Evolutionary conservation across 2,329 filamentous ascomycete species (phyloP), one percentile per base, ranked within the genome.

Genomic region (Epicoccum sorghinum): DNA sequence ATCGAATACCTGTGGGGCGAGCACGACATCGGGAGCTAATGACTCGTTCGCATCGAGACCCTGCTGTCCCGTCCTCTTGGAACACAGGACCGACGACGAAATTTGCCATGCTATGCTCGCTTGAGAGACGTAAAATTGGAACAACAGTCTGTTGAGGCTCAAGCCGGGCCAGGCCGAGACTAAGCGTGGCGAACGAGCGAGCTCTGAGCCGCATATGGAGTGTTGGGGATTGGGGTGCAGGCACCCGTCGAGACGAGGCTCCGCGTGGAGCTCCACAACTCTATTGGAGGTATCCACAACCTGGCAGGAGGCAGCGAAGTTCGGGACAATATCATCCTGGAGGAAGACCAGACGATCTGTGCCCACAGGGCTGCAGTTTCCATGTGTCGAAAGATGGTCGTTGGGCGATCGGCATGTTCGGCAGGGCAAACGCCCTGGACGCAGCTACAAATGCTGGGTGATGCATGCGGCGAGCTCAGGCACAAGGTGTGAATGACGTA

Each of bases 11-110:
- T 50, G 58, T 60, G 61, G 61, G 60, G 52, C 62, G 47, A 65
- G 62, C 62, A 65, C 62, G 62, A 65, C 60, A 65, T 65, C 41
- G 45, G 47, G 48, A 52, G 42, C 52, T 50, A 55, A 55, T 39
- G 47, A 55, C 52, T 50, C 46, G 41, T 13, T 43, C 24, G 38
- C 46, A 33, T 35, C 41, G 30, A 46, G 42, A 47, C 46, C 46
- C 46, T 49, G 22, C 29, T 27, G 25, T 35, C 8, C 40, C 52
- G 29, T 7, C 14, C 37, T 46, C 18, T 29, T 42, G 52, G 47
- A 35, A 43, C 41, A 22, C 36, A 45, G 40, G 23, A 35, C 44
- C 44, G 40, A 35, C 52, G 27, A 48, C 10, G 23, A 41, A 32
- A 18, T 27, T 49, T 49, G 52, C 52, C 29, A 41, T 41, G 22